Evolutionary conservation across 1,284 basidiomycete species (phyloP).

Genomic region (Cryptococcus jaspeensis): DNA sequence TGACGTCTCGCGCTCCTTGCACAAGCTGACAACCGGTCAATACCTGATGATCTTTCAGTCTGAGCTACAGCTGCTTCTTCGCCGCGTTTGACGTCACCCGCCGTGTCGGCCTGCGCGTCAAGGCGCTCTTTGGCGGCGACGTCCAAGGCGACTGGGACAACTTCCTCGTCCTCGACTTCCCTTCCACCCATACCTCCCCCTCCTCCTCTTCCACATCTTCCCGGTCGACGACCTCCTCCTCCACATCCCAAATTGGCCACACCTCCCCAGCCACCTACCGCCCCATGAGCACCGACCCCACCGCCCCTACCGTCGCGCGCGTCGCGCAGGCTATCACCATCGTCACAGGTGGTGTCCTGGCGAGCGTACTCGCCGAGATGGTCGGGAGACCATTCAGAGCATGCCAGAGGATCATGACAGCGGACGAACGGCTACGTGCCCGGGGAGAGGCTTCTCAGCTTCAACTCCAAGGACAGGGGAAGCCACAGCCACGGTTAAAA

Average conservation of each 20-base stretch:
- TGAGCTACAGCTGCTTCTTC: constrained; percentile 50
- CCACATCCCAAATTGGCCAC: not conserved
- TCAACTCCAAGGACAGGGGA: not conserved
- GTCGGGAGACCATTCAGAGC: constrained; percentile 44
- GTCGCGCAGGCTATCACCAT: constrained; percentile 48
- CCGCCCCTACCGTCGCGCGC: constrained; percentile 40
- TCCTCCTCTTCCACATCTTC: not conserved
- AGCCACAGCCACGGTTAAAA: constrained; percentile 1
- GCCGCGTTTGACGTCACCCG: constrained; percentile 49
- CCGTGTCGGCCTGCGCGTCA: constrained; percentile 43
- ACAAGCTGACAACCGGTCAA: constrained; percentile 11
- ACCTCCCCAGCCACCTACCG: not conserved
- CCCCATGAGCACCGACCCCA: constrained; percentile 3
- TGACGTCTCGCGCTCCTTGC: not conserved
- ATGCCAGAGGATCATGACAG: constrained; percentile 31
- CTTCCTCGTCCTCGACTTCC: constrained; percentile 19
- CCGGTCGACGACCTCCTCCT: not conserved
- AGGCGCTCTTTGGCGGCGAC: constrained; percentile 34
- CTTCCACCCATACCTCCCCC: not conserved
- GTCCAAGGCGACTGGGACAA: constrained; percentile 24
- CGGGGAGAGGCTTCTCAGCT: not conserved
- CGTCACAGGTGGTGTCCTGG: constrained; percentile 45
- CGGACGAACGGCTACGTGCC: constrained; percentile 1
- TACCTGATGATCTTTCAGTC: constrained; percentile 12
- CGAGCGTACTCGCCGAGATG: constrained; percentile 42